Base-by-base conservation (phyloP, 2,329 filamentous ascomycete genomes). In the Calonectria fujianensis region DNA sequence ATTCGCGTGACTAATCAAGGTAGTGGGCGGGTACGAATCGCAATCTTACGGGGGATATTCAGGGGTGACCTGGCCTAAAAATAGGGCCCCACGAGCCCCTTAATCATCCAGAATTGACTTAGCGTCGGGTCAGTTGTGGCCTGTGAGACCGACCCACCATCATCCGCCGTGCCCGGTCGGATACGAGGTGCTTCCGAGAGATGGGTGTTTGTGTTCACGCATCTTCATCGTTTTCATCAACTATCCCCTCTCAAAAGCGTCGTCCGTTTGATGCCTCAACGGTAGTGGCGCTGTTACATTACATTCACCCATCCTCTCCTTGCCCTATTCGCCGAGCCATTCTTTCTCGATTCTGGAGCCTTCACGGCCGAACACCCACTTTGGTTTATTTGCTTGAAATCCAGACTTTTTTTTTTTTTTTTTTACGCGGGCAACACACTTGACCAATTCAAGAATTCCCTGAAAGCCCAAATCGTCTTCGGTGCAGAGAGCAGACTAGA, bases 101-200 rank as follows among this genome's bases (percentile, higher is more conserved):
- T 41, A 18, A 41, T 18, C 14, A 5, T 20, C 39, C 4, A 20
- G 35, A 18, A 54, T 41, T 29, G 35, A 35, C 11, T 61, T 61
- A 41, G 57, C 35, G 1, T 41, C 57, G 57, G 57, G 7, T 9
- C 39, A 11, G 11, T n/a, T 61, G 35, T 13, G 39, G 24, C 35
- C 18, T 37, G 35, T 35, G 57, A 61, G 16, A 61, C 57, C 32
- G 32, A 41, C 57, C 57, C 57, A 39, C 35, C 24, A 6, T 35
- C 24, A 24, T 24, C 54, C 31, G n/a, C 54, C 32, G 9, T 35
- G 54, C 57, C 35, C 35, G 13, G 54, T 39, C 57, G 20, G 20
- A 41, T 14, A 41, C 57, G 57, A 41, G 57, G 57, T 37, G 35
- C 41, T 48, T 48, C 16, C n/a, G 35, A 39, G 41, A 41, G n/a